phyloP scores from a whole-genome alignment of 805 yeast species.

The Lipomyces orientalis region DNA sequence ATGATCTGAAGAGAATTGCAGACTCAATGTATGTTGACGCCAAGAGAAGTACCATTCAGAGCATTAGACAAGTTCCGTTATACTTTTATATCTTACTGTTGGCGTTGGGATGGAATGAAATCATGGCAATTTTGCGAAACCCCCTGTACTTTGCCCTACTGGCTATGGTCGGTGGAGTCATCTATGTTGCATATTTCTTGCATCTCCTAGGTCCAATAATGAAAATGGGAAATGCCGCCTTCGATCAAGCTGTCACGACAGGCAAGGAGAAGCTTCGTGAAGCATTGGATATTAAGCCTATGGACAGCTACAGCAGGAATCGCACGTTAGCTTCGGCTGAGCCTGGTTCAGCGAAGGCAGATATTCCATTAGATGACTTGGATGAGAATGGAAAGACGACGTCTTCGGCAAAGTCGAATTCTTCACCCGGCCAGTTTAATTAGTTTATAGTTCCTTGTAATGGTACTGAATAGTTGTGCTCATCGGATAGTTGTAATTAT shows the following conservation, averaged over 20 bases:
- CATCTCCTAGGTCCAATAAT: slow-evolving; percentile 79
- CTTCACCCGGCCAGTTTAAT: slow-evolving; percentile 13
- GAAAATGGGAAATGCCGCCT: slow-evolving; percentile 48
- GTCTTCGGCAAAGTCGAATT: background rate
- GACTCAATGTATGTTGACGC: slow-evolving; percentile 86
- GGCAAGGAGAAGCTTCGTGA: slow-evolving; percentile 30
- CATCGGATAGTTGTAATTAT: background rate
- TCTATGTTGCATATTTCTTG: slow-evolving; percentile 69
- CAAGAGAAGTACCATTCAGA: slow-evolving; percentile 80
- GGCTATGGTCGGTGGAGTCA: slow-evolving; percentile 63
- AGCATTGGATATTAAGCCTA: slow-evolving; percentile 15
- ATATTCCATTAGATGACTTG: slow-evolving; percentile 8
- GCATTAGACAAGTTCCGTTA: slow-evolving; percentile 79
- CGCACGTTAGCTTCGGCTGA: background rate
- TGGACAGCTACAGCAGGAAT: no score
- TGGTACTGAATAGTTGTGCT: background rate
- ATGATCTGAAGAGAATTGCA: slow-evolving; percentile 71
- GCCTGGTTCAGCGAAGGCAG: background rate
- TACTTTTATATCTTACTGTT: slow-evolving; percentile 76
- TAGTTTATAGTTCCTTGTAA: background rate
- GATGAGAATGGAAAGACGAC: slow-evolving; percentile 10
- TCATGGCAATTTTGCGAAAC: slow-evolving; percentile 82
- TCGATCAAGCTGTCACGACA: slow-evolving; percentile 25
- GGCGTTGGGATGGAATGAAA: slow-evolving; percentile 94
- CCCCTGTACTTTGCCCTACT: slow-evolving; percentile 70